Evolutionary conservation across 768 basidiomycete genomes (phyloP).

Genomic region (Suillus clintonianus): DNA sequence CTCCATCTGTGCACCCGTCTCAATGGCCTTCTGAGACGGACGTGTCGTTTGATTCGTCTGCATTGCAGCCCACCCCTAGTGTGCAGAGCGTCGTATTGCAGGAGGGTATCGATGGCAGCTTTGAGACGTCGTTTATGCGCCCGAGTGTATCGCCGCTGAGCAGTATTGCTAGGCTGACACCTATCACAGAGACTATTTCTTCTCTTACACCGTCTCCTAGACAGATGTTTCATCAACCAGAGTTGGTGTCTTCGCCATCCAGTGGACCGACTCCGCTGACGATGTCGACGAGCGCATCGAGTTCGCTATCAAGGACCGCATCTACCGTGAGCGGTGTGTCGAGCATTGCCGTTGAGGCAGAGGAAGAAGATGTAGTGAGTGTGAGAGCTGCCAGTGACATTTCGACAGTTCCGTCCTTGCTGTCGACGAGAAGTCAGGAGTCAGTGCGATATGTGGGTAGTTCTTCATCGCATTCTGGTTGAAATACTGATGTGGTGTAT

Average conservation of each 20-base stretch:
- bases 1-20: constrained; percentile 42
- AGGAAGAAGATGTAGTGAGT: constrained; percentile 32
- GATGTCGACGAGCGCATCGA: constrained; percentile 33
- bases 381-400: constrained; percentile 30
- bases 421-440: constrained; percentile 43
- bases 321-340: constrained; percentile 43
- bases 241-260: constrained; percentile 31
- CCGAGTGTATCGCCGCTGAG: constrained; percentile 50
- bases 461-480: background rate
- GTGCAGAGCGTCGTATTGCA: constrained; percentile 49
- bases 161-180: constrained; percentile 34
- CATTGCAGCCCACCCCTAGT: constrained; percentile 73
- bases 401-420: constrained; percentile 59
- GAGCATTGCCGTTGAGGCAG: constrained; percentile 43
- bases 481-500: constrained; percentile 7
- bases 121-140: constrained; percentile 73
- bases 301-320: constrained; percentile 38
- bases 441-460: constrained; percentile 38
- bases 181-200: constrained; percentile 35
- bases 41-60: constrained; percentile 73
- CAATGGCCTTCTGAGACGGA: constrained; percentile 68
- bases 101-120: constrained; percentile 64
- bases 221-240: constrained; percentile 20
- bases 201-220: constrained; percentile 15
- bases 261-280: constrained; percentile 31